phyloP scores from a whole-genome alignment of 306 rosid genomes.

The Trifolium dubium region DNA sequence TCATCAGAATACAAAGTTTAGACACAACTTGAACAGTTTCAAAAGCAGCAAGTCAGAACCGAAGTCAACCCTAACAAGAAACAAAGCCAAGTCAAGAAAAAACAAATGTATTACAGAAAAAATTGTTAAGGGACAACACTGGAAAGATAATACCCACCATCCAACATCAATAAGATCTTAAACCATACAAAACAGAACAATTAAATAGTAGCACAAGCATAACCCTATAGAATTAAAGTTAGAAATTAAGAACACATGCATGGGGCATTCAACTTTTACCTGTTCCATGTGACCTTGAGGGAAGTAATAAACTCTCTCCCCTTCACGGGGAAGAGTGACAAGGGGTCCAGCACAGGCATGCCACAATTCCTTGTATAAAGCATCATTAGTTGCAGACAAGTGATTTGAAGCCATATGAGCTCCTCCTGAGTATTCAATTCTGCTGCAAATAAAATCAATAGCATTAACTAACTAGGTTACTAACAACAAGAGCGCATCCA shows the following conservation, averaged over 20 bases:
- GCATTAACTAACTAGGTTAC: conserved; percentile 34
- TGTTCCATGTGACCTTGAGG: conserved; percentile 99
- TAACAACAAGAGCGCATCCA: conserved; percentile 39
- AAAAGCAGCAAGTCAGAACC: neutral
- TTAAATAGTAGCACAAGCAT: neutral
- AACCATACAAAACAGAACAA: neutral
- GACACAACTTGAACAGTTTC: conserved; percentile 9
- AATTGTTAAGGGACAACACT: neutral
- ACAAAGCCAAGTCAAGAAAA: conserved; percentile 17
- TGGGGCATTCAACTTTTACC: conserved; percentile 46
- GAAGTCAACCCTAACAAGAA: conserved; percentile 26
- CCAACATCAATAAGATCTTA: conserved; percentile 8
- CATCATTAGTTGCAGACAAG: conserved; percentile 61
- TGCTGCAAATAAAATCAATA: conserved; percentile 33
- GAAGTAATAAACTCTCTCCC: conserved; percentile 90
- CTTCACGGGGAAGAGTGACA: conserved; percentile 90
- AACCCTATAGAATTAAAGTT: neutral
- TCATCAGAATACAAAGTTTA: conserved; percentile 3
- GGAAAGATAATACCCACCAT: neutral
- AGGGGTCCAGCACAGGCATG: conserved; percentile 99
- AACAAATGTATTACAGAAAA: conserved; percentile 9
- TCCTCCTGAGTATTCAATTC: neutral
- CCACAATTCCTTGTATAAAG: conserved; percentile 93
- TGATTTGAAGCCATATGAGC: conserved; percentile 58
- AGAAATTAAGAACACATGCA: neutral